Percentiles rank a stretch among this genome's conserved stretches.
Conservation (phyloP, 1,139 yeast species). For the Sugiyamaella castrensis region DNA sequence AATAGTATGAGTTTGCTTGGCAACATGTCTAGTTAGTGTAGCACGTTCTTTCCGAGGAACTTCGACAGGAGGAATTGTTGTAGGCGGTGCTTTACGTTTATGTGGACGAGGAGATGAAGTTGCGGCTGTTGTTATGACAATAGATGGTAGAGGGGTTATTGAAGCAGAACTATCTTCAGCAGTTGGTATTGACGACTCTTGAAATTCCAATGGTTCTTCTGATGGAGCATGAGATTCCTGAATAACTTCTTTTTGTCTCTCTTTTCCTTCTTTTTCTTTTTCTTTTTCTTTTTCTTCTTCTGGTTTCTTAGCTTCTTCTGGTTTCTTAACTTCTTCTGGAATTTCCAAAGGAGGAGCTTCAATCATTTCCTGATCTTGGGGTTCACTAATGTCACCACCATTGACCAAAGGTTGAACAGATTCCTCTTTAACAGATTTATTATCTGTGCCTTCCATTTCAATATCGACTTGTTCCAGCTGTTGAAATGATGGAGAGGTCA, state of each 20-base stretch:
- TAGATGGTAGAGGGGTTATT: background rate
- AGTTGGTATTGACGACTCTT: too few relatives aligned
- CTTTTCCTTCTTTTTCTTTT: too few relatives aligned
- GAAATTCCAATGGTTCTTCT: background rate
- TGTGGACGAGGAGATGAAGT: background rate
- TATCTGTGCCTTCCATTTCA: constrained; percentile 8
- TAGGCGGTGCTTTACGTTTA: background rate
- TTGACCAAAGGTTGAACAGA: background rate
- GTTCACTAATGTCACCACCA: background rate
- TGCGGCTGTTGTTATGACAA: background rate
- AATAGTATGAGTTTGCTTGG: constrained; percentile 75
- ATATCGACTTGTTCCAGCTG: background rate
- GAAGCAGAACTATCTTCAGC: background rate
- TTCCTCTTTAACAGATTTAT: background rate
- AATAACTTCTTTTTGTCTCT: too few relatives aligned
- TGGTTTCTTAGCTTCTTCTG: background rate
- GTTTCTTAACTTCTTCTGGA: background rate
- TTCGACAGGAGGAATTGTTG: constrained; percentile 2
- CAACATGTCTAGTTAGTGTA: constrained; percentile 2
- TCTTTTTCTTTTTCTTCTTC: background rate
- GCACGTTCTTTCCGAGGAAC: constrained; percentile 3
- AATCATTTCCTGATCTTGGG: constrained; percentile 8
- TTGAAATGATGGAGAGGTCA: too few relatives aligned
- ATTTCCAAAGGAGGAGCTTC: constrained; percentile 5
- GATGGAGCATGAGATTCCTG: background rate